phyloP scores from a whole-genome alignment of 257 asterid genomes.

The Gardenia jasminoides region DNA sequence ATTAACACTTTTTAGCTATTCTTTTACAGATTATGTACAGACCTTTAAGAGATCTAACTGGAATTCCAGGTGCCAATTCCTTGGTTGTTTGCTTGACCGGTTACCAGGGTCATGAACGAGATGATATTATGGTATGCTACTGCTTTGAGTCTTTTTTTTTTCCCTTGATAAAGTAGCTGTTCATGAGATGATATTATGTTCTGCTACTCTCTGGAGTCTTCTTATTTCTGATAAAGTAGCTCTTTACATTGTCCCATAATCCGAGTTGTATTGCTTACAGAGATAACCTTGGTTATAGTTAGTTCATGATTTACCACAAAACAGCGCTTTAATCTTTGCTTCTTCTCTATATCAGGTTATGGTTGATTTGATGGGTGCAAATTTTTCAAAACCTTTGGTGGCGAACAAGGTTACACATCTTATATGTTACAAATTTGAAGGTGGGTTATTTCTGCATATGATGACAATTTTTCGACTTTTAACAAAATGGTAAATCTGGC shows the following conservation, averaged over 20 bases:
- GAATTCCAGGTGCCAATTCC: slow-evolving; percentile 79
- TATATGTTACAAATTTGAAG: slow-evolving; percentile 93
- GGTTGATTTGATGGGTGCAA: slow-evolving; percentile 95
- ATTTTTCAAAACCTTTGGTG: slow-evolving; percentile 73
- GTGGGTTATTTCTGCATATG: slow-evolving; percentile 35
- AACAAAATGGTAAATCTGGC: background rate
- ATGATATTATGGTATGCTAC: slow-evolving; percentile 72
- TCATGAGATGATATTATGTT: too few species aligned
- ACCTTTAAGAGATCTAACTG: slow-evolving; percentile 66
- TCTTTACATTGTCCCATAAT: background rate
- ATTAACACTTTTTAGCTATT: slow-evolving; percentile 8
- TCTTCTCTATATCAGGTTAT: slow-evolving; percentile 51
- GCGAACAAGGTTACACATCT: slow-evolving; percentile 87
- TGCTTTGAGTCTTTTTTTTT: slow-evolving; percentile 18
- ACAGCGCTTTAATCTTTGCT: slow-evolving; percentile 11
- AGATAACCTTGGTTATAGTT: background rate
- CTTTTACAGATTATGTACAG: slow-evolving; percentile 64
- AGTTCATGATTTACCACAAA: background rate
- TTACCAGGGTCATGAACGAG: slow-evolving; percentile 67
- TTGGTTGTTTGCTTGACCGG: slow-evolving; percentile 86
- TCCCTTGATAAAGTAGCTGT: background rate
- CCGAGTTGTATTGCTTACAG: too few species aligned
- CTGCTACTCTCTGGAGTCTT: background rate
- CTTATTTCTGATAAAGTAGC: slow-evolving; percentile 14
- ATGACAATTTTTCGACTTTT: background rate